Evolutionary conservation across 1,284 basidiomycete genomes (phyloP).

Genomic region (Sporisorium iseilematis-ciliati): DNA sequence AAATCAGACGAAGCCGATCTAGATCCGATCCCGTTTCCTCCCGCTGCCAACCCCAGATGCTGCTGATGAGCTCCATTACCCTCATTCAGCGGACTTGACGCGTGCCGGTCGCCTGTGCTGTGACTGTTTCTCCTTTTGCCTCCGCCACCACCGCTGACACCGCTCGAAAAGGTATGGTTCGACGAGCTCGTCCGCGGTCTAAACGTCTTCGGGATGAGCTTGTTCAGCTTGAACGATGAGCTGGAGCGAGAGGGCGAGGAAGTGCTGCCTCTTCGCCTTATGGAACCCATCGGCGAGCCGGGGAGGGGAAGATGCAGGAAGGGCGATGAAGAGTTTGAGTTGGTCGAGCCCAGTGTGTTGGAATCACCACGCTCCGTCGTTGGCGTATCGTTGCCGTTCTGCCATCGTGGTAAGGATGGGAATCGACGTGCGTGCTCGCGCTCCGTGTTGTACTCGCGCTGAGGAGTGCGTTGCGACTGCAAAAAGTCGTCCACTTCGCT

Average conservation of each 20-base stretch:
- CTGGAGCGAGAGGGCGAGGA: slow-evolving; percentile 24
- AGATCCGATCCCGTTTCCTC: too few relatives aligned
- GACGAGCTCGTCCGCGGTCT: slow-evolving; percentile 3
- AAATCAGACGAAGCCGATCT: too few relatives aligned
- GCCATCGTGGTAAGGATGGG: slow-evolving; percentile 4
- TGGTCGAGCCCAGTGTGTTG: neutral
- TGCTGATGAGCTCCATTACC: too few relatives aligned
- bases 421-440: slow-evolving; percentile 6
- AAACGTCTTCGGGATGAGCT: slow-evolving; percentile 36
- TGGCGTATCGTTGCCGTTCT: slow-evolving; percentile 16
- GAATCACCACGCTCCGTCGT: slow-evolving; percentile 19
- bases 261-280: slow-evolving; percentile 9
- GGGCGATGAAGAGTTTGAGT: slow-evolving; percentile 18
- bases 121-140: slow-evolving; percentile 2
- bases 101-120: slow-evolving; percentile 1
- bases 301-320: slow-evolving; percentile 21
- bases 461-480: slow-evolving; percentile 6
- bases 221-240: slow-evolving; percentile 39
- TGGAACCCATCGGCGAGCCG: neutral
- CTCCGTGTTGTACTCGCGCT: slow-evolving; percentile 6
- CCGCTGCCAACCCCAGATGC: too few relatives aligned
- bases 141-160: neutral
- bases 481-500: slow-evolving; percentile 31
- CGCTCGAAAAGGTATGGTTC: neutral
- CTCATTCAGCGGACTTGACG: slow-evolving; percentile 8